phyloP scores from a whole-genome alignment of 106 monocot genomes.

The Dioscorea alata region DNA sequence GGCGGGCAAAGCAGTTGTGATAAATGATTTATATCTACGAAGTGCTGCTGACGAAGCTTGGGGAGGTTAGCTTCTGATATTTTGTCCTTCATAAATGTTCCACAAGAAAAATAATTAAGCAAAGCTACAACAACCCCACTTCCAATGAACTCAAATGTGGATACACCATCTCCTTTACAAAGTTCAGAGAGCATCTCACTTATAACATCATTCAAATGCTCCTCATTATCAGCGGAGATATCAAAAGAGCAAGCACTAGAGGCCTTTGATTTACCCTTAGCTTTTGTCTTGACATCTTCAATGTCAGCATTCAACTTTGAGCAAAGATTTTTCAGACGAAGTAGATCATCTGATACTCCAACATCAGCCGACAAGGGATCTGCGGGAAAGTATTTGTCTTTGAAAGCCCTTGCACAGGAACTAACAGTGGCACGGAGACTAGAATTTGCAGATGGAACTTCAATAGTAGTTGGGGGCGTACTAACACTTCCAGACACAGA shows the following conservation, averaged over 20 bases:
- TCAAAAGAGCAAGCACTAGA: conserved; percentile 39
- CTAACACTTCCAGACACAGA: conserved; percentile 26
- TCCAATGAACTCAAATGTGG: conserved; percentile 99
- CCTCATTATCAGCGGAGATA: conserved; percentile 46
- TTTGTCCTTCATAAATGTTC: conserved; percentile 76
- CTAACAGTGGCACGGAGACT: conserved; percentile 75
- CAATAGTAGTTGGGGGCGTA: conserved; percentile 35
- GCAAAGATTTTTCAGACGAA: conserved; percentile 71
- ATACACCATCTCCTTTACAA: conserved; percentile 84
- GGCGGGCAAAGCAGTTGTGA: conserved; percentile 48
- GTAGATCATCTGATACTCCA: conserved; percentile 80
- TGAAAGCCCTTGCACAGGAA: conserved; percentile 73
- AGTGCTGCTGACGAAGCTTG: conserved; percentile 75
- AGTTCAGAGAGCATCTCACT: conserved; percentile 71
- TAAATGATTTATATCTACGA: conserved; percentile 81
- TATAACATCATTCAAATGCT: conserved; percentile 49
- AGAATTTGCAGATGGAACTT: conserved; percentile 47
- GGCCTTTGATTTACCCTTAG: conserved; percentile 83
- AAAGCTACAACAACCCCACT: conserved; percentile 87
- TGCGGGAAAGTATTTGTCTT: conserved; percentile 79
- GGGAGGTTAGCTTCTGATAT: conserved; percentile 57
- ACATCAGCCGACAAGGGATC: conserved; percentile 59
- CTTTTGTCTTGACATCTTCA: conserved; percentile 56
- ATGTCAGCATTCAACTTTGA: conserved; percentile 50
- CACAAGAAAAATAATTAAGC: conserved; percentile 91